Conservation (phyloP, 495 filamentous ascomycete genomes). For the Patellaria atrata region DNA sequence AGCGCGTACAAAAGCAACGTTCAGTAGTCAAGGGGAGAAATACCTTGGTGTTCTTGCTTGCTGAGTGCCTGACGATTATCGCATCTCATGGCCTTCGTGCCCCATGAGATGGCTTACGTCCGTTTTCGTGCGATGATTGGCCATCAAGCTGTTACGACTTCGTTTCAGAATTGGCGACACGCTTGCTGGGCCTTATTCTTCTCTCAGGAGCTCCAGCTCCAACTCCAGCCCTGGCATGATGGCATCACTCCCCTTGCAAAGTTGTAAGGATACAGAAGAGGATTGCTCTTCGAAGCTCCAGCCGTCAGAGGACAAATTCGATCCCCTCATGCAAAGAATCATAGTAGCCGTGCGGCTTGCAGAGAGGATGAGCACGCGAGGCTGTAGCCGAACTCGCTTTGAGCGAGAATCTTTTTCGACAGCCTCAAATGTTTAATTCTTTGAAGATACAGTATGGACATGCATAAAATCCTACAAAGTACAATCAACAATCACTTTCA, state of each 20-base stretch:
- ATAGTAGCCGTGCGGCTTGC: slow-evolving; percentile 6
- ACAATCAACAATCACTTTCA: no score
- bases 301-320: no score
- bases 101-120: background rate
- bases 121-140: background rate
- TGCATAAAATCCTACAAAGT: no score
- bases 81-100: background rate
- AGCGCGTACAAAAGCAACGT: no score
- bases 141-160: slow-evolving; percentile 9
- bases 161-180: slow-evolving; percentile 10
- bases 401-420: no score
- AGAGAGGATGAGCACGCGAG: no score
- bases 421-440: no score
- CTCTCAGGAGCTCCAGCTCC: slow-evolving; percentile 6
- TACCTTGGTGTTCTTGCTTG: slow-evolving; percentile 6
- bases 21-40: background rate
- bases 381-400: no score
- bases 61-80: background rate
- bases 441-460: no score
- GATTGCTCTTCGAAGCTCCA: no score
- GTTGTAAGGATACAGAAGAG: no score
- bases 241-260: no score
- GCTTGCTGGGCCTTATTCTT: slow-evolving; percentile 7
- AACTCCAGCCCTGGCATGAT: slow-evolving; percentile 8
- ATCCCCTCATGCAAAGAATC: slow-evolving; percentile 17